Evolutionary conservation across 2,329 filamentous ascomycete genomes (phyloP), one percentile per base, ranked within the genome.

Genomic region (Cytospora piceicola): DNA sequence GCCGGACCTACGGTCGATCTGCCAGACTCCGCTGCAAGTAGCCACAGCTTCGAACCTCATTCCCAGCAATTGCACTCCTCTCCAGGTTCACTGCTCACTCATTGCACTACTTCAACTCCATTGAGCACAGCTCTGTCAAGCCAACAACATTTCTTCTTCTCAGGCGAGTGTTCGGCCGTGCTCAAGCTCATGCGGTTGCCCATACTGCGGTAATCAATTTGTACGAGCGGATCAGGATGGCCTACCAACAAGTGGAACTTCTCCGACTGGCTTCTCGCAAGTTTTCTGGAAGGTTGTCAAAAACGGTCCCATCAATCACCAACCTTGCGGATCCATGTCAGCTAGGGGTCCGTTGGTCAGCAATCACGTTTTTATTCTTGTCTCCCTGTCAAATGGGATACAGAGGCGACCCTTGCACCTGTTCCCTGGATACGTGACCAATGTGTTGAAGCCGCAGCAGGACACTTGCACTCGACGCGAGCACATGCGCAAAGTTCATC

Each of bases 1-100:
- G 32, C 49, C 22, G 51, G 36, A 42, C 32, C 24, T 53, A 55
- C 14, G 20, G 27, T 36, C 29, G 36, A 42, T 39, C 36, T 61
- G 27, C 36, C 12, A 46, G 24, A 54, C 15, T 52, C 58, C 34
- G 30, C n/a, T 54, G 32, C 49, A 54, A 22, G 51, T 42, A 46
- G 20, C 59, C 51, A 39, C 59, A 27, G 24, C 52, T 11, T 34
- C 24, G 51, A 29, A 30, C 51, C n/a, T 29, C 27, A n/a, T 32
- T 20, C n/a, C 52, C 60, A 62, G 29, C 52, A 14, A 27, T 32
- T 54, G 53, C 36, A 61, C 51, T 61, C 59, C 34, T 55, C 20
- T 9, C 17, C 32, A 29, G 32, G 22, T 22, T 27, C 32, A 42
- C 22, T 20, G 34, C 51, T 14, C 52, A 17, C 30, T 22, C 46